Percentiles rank a stretch among this genome's conserved stretches.
Evolutionary conservation across 1,284 basidiomycete species (phyloP).

Genomic region (Rhodotorula sp.): DNA sequence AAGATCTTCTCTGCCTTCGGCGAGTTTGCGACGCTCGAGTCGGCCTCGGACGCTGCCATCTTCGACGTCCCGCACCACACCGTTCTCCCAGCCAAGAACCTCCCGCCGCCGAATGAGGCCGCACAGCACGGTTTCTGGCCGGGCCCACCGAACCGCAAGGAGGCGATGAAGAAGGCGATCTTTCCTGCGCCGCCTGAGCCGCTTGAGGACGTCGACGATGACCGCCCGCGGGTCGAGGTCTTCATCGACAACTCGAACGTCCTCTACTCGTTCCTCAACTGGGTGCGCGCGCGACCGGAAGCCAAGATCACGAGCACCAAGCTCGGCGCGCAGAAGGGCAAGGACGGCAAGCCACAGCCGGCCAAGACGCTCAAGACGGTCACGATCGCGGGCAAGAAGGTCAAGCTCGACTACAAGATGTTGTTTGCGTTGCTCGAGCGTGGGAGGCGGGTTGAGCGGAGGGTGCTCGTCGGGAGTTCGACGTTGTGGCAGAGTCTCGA

Average conservation of each 20-base stretch:
- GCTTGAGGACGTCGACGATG: neutral
- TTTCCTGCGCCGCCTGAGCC: slow-evolving; percentile 25
- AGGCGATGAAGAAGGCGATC: slow-evolving; percentile 23
- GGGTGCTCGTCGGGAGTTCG: slow-evolving; percentile 33
- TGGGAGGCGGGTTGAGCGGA: slow-evolving; percentile 33
- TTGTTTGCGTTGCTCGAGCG: slow-evolving; percentile 38
- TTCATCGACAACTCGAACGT: slow-evolving; percentile 42
- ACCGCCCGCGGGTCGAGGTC: slow-evolving; percentile 30
- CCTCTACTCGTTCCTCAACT: slow-evolving; percentile 38
- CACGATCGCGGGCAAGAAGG: slow-evolving; percentile 31
- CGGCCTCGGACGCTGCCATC: slow-evolving; percentile 3
- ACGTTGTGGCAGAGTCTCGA: slow-evolving; percentile 36
- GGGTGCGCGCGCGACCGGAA: slow-evolving; percentile 33
- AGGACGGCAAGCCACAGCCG: slow-evolving; percentile 5
- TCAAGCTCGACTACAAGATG: slow-evolving; percentile 29
- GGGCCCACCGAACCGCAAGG: slow-evolving; percentile 19
- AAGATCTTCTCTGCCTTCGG: slow-evolving; percentile 26
- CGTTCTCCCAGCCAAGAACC: slow-evolving; percentile 16
- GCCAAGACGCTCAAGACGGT: slow-evolving; percentile 23
- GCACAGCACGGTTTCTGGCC: slow-evolving; percentile 35
- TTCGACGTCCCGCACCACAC: slow-evolving; percentile 11
- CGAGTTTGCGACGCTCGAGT: slow-evolving; percentile 12
- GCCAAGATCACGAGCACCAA: slow-evolving; percentile 17
- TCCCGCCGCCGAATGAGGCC: slow-evolving; percentile 22
- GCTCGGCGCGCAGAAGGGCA: neutral